Evolutionary conservation across 768 basidiomycete genomes (phyloP).

Genomic region (Rhizopogon rudus): DNA sequence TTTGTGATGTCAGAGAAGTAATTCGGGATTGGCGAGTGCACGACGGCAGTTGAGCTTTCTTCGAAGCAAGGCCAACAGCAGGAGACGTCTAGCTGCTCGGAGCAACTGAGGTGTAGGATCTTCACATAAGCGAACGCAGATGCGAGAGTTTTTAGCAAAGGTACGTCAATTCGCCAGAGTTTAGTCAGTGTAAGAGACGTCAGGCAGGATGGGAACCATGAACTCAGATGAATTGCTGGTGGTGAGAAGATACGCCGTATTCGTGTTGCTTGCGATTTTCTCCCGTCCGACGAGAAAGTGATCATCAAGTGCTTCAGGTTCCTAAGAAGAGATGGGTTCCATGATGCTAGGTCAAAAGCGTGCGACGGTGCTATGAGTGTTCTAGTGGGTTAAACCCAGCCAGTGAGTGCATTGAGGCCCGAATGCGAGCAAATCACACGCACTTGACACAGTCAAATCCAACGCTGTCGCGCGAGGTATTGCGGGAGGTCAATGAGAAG

Average conservation of each 20-base stretch:
- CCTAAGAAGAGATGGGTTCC: slow-evolving; percentile 25
- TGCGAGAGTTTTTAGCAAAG: slow-evolving; percentile 44
- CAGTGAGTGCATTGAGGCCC: slow-evolving; percentile 3
- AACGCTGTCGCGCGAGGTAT: slow-evolving; percentile 10
- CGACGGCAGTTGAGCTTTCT: slow-evolving; percentile 46
- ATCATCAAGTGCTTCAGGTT: slow-evolving; percentile 35
- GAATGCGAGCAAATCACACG: slow-evolving; percentile 19
- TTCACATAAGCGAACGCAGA: slow-evolving; percentile 39
- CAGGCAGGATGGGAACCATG: slow-evolving; percentile 28
- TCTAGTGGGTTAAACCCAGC: slow-evolving; percentile 9
- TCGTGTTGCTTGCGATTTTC: slow-evolving; percentile 39
- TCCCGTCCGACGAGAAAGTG: slow-evolving; percentile 37
- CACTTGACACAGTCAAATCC: slow-evolving; percentile 46
- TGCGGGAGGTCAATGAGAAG: slow-evolving; percentile 22
- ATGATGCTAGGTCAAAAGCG: slow-evolving; percentile 16
- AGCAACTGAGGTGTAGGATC: slow-evolving; percentile 52
- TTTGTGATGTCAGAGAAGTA: slow-evolving; percentile 35
- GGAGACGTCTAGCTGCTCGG: slow-evolving; percentile 49
- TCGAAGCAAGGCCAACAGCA: slow-evolving; percentile 67
- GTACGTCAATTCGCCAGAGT: slow-evolving; percentile 53
- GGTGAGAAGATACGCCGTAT: slow-evolving; percentile 28
- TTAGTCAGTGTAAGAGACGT: slow-evolving; percentile 44
- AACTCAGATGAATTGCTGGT: slow-evolving; percentile 18
- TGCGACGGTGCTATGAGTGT: slow-evolving; percentile 13
- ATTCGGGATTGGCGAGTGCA: slow-evolving; percentile 63